Evolutionary conservation across 305 asterid genomes (phyloP).

Genomic region (Fraxinus latifolia): DNA sequence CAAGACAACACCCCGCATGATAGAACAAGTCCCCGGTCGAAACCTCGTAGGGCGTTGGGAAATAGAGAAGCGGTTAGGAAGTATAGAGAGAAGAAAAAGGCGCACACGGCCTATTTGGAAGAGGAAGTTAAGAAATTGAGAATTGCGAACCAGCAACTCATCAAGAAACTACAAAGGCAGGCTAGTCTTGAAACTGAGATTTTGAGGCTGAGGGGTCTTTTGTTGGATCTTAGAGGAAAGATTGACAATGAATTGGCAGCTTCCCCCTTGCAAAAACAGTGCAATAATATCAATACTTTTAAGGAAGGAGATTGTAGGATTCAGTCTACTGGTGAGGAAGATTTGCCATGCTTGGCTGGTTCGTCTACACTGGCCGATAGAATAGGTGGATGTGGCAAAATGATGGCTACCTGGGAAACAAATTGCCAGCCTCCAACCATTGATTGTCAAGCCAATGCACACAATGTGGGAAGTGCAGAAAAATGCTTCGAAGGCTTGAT

Average conservation of each 20-base stretch:
- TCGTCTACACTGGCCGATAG: slow-evolving; percentile 6
- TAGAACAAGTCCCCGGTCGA: slow-evolving; percentile 16
- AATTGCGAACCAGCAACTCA: slow-evolving; percentile 44
- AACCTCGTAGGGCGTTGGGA: slow-evolving; percentile 35
- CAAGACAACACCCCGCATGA: not conserved
- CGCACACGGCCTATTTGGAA: slow-evolving; percentile 54
- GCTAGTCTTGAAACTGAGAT: slow-evolving; percentile 53
- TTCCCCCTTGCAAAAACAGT: slow-evolving; percentile 32
- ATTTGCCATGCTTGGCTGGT: slow-evolving; percentile 17
- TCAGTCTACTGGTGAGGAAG: not conserved
- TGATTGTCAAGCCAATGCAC: slow-evolving; percentile 24
- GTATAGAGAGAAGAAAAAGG: slow-evolving; percentile 79
- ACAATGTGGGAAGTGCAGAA: slow-evolving; percentile 5
- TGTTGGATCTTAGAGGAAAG: slow-evolving; percentile 40
- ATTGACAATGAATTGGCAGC: slow-evolving; percentile 42
- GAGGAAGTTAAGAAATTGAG: slow-evolving; percentile 65
- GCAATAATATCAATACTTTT: slow-evolving; percentile 15
- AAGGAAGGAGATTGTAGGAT: slow-evolving; percentile 26
- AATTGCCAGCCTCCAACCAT: slow-evolving; percentile 20
- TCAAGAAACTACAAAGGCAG: slow-evolving; percentile 49
- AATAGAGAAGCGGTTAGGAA: slow-evolving; percentile 69
- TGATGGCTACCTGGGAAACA: slow-evolving; percentile 9
- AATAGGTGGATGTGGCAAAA: slow-evolving; percentile 10
- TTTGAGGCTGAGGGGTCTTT: slow-evolving; percentile 46
- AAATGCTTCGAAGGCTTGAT: slow-evolving; percentile 14